These are phyloP conservation scores for Cicer arietinum DNA, from an alignment of 306 rosid species.

Conservation along the genomic window DNA sequence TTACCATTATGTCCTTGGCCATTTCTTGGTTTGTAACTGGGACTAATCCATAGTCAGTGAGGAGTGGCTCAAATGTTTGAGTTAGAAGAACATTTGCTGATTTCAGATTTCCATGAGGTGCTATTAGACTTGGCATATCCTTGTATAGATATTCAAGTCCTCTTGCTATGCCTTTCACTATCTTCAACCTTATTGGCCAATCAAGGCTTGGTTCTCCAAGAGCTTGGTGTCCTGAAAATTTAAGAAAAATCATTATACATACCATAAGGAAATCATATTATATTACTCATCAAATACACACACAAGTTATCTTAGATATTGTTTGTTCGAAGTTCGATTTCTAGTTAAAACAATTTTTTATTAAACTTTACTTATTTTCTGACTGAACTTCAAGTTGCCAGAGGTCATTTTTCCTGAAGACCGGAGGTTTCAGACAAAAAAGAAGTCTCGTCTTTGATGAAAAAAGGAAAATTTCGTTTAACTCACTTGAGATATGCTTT, in stretches of 20 bases:
- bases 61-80: constrained; percentile 65
- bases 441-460: no score
- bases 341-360: no score
- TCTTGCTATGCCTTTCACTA: constrained; percentile 74
- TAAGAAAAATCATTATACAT: not conserved
- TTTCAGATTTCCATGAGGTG: constrained; percentile 90
- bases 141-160: constrained; percentile 72
- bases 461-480: no score
- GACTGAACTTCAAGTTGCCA: no score
- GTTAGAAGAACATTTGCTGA: constrained; percentile 81
- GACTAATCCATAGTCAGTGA: constrained; percentile 76
- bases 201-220: constrained; percentile 70
- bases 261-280: not conserved
- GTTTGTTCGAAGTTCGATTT: no score
- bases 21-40: constrained; percentile 83
- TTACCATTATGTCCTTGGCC: constrained; percentile 70
- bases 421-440: no score
- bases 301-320: not conserved
- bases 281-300: not conserved
- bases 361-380: no score
- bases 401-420: no score
- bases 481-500: no score
- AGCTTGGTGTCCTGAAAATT: constrained; percentile 63
- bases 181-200: constrained; percentile 78
- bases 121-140: constrained; percentile 73